Percentiles rank a stretch among this genome's conserved stretches.
phyloP scores from a whole-genome alignment of 805 yeast genomes.

The Saccharomycopsis guyanensis region DNA sequence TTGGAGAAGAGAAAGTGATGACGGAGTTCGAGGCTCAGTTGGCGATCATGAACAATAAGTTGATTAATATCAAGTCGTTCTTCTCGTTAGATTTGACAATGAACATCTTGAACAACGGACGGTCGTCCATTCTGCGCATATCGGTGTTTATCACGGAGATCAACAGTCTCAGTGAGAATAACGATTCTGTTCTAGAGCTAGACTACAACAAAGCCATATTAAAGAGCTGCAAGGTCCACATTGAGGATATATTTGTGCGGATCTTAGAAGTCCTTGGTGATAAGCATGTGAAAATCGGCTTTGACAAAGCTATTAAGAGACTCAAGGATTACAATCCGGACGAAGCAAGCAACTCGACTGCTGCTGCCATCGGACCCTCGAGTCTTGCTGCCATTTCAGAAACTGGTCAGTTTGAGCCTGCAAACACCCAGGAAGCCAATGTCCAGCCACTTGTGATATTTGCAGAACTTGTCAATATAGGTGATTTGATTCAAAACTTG shows the following conservation, averaged over 20 bases:
- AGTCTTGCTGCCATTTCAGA: not conserved
- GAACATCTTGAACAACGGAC: conserved; percentile 61
- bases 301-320: conserved; percentile 67
- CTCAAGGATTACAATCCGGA: conserved; percentile 66
- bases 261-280: conserved; percentile 56
- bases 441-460: conserved; percentile 85
- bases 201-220: conserved; percentile 25
- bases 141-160: conserved; percentile 33
- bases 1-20: conserved; percentile 27
- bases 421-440: conserved; percentile 24
- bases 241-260: conserved; percentile 61
- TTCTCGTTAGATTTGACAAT: conserved; percentile 78
- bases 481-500: conserved; percentile 90
- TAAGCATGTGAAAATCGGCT: conserved; percentile 79
- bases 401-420: not conserved
- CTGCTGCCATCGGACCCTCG: not conserved
- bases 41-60: conserved; percentile 65
- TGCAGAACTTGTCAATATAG: conserved; percentile 85
- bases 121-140: conserved; percentile 53
- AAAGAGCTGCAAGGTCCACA: conserved; percentile 34
- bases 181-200: conserved; percentile 28
- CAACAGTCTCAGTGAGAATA: conserved; percentile 21
- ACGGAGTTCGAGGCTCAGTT: conserved; percentile 75
- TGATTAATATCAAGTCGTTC: conserved; percentile 66
- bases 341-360: conserved; percentile 18